These are phyloP conservation scores for Mycena floridula DNA, from an alignment of 768 basidiomycete species.

Conservation along the genomic window DNA sequence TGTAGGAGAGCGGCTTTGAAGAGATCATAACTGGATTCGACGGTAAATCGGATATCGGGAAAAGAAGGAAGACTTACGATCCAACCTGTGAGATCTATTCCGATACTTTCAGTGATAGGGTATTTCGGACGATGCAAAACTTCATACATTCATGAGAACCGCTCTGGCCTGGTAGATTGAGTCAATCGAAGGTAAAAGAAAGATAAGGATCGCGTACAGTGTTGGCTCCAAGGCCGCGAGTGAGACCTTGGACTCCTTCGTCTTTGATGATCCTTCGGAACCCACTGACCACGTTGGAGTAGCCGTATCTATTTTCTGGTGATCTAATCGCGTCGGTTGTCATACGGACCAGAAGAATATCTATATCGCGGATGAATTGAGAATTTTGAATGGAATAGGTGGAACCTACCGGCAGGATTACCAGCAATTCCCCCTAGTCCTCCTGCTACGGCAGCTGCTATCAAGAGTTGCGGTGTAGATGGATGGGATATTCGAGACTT, in stretches of 20 bases:
- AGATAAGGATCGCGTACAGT: conserved; percentile 39
- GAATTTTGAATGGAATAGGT: conserved; percentile 2
- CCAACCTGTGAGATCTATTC: conserved; percentile 71
- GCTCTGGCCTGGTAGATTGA: conserved; percentile 42
- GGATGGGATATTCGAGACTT: conserved; percentile 52
- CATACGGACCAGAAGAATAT: conserved; percentile 80
- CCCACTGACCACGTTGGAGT: conserved; percentile 74
- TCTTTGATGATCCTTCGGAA: conserved; percentile 56
- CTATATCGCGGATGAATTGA: conserved; percentile 23
- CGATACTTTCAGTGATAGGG: background rate
- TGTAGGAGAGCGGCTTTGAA: conserved; percentile 58
- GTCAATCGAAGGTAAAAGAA: conserved; percentile 11
- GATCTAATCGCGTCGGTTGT: conserved; percentile 78
- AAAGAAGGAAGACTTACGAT: conserved; percentile 49
- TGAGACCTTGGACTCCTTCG: conserved; percentile 66
- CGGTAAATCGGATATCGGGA: conserved; percentile 2
- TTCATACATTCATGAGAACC: conserved; percentile 71
- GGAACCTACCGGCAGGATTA: conserved; percentile 64
- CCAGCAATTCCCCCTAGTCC: conserved; percentile 80
- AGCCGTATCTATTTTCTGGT: conserved; percentile 68
- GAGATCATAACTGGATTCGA: conserved; percentile 57
- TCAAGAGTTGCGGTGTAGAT: conserved; percentile 48
- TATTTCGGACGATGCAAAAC: conserved; percentile 20
- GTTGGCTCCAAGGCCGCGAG: conserved; percentile 75
- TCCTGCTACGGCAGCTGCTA: conserved; percentile 68